Conservation (phyloP, 1,284 basidiomycete species). For the Takashimella tepidaria region DNA sequence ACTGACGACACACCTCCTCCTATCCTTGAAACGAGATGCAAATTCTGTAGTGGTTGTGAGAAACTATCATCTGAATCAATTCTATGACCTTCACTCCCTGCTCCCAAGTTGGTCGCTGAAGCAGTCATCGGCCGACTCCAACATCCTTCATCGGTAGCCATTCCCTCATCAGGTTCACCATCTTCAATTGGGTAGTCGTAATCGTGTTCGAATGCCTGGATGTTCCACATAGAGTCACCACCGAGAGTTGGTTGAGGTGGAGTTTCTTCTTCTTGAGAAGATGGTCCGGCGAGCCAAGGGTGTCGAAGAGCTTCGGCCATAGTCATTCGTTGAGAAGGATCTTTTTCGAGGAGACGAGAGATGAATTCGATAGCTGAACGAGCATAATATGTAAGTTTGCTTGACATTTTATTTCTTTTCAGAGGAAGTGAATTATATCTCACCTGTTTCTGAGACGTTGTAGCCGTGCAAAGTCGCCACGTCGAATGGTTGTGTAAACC, state of each 20-base stretch:
- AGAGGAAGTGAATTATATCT: slow-evolving; percentile 21
- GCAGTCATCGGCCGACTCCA: slow-evolving; percentile 34
- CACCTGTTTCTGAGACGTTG: slow-evolving; percentile 38
- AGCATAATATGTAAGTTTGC: too few species aligned
- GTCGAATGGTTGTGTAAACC: slow-evolving; percentile 61
- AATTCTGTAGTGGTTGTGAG: slow-evolving; percentile 35
- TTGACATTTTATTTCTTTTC: too few species aligned
- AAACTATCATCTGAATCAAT: slow-evolving; percentile 30
- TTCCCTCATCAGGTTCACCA: slow-evolving; percentile 2
- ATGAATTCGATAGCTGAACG: slow-evolving; percentile 54
- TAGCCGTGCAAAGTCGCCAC: slow-evolving; percentile 53
- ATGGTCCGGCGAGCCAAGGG: slow-evolving; percentile 56
- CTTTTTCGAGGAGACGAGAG: slow-evolving; percentile 51
- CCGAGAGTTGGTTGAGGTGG: slow-evolving; percentile 27
- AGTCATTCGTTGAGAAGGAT: slow-evolving; percentile 57
- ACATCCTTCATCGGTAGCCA: slow-evolving; percentile 5
- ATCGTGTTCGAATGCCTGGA: slow-evolving; percentile 33
- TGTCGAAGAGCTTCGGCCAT: slow-evolving; percentile 58
- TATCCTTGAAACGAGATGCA: slow-evolving; percentile 17
- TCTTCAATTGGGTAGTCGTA: slow-evolving; percentile 9
- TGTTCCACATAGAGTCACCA: slow-evolving; percentile 39
- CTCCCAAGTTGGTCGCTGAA: slow-evolving; percentile 36
- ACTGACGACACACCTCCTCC: too few species aligned
- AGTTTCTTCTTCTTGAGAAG: slow-evolving; percentile 25
- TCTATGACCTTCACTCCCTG: slow-evolving; percentile 6